Evolutionary conservation across 2,329 filamentous ascomycete species (phyloP), one percentile per base, ranked within the genome.

Genomic region (Cladosporium phlei): DNA sequence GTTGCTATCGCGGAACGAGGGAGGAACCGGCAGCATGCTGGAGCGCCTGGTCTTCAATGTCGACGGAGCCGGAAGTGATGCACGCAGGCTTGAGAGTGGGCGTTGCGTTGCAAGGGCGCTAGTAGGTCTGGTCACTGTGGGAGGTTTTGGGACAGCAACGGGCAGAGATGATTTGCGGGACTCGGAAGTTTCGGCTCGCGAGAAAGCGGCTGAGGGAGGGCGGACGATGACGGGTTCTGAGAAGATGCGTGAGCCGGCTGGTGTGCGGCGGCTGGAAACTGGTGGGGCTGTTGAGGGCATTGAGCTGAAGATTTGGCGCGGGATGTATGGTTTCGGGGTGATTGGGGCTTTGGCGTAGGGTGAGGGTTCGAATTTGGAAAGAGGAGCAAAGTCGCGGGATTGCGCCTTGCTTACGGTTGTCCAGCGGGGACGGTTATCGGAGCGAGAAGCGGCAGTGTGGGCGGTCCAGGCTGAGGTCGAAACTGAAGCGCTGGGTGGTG

Each of bases 321-420:
- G 49, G 12, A 33, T 33, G 52, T 54, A 47, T 3, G 45, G 45
- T 49, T 61, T 60, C 14, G 59, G 58, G 6, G 58, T 58, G 9
- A 61, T 51, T 6, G 61, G 55, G 9, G 52, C 43, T 44, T 63
- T 65, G 11, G 62, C 60, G 43, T 66, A 64, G 2, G 59, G 58
- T 3, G 59, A 61, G 14, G 64, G 63, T 47, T 66, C 63, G 32
- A 57, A 56, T 2, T 58, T 54, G 5, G 62, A 61, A 2, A 65
- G 54, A 29, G 64, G 63, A 1, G 59, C 52, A 47, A 63, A 64
- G 34, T 62, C 59, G 20, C 54, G 55, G 28, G 49, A 46, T 14
- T 57, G 48, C 5, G 45, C 24, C 44, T 56, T 63, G 24, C 46
- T 48, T 4, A 49, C 46, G 17, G 30, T 50, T 9, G 29, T 44